These are phyloP conservation scores for Leccinum disarticulatum DNA, from an alignment of 768 basidiomycete species.

Conservation along the genomic window DNA sequence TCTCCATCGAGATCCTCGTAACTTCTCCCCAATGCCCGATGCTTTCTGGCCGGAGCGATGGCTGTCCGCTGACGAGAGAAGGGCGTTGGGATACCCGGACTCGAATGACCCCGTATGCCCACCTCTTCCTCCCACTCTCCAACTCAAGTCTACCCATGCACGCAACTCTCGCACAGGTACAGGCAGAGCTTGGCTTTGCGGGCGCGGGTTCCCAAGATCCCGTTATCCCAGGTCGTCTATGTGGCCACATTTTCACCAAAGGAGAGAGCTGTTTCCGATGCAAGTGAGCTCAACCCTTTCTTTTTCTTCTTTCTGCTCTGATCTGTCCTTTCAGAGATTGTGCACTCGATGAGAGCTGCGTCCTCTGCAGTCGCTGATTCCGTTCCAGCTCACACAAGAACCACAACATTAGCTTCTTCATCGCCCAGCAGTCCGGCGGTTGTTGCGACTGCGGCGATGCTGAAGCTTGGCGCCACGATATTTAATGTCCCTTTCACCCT, in stretches of 20 bases:
- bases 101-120: conserved; percentile 44
- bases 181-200: conserved; percentile 53
- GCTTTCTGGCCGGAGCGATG: conserved; percentile 47
- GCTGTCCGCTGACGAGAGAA: conserved; percentile 34
- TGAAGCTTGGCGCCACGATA: conserved; percentile 76
- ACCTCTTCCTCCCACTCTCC: conserved; percentile 69
- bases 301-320: conserved; percentile 4
- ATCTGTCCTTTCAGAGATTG: conserved; percentile 65
- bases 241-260: conserved; percentile 84
- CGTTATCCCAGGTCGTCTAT: conserved; percentile 67
- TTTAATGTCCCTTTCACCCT: conserved; percentile 77
- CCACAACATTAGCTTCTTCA: conserved; percentile 93
- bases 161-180: conserved; percentile 67
- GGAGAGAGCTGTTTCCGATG: conserved; percentile 93
- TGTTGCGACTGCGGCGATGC: conserved; percentile 95
- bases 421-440: conserved; percentile 87
- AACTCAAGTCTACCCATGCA: conserved; percentile 63
- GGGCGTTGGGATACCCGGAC: conserved; percentile 26
- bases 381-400: conserved; percentile 80
- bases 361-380: conserved; percentile 89
- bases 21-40: conserved; percentile 47
- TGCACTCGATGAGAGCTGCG: conserved; percentile 84
- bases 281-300: conserved; percentile 61
- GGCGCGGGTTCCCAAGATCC: conserved; percentile 63
- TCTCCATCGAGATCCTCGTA: conserved; percentile 45